phyloP scores from a whole-genome alignment of 2,329 filamentous ascomycete species.

The Herpotrichia juniperi region DNA sequence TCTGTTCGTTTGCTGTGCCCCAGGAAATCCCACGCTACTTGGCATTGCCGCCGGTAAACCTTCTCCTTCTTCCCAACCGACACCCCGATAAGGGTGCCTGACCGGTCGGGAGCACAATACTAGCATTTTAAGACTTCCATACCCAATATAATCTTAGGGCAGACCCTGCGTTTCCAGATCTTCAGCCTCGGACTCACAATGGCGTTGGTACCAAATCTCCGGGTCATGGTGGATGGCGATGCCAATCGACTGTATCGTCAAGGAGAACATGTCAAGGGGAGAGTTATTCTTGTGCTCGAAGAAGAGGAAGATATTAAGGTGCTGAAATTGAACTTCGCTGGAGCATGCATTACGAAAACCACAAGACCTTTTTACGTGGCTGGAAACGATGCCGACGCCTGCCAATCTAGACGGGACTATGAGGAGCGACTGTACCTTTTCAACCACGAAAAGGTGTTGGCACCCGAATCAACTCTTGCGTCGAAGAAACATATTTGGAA shows the following conservation, averaged over 20 bases:
- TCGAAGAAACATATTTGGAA: conserved; percentile 39
- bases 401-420: conserved; percentile 24
- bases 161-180: conserved; percentile 35
- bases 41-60: conserved; percentile 37
- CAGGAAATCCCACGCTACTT: conserved; percentile 35
- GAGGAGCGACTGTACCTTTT: conserved; percentile 39
- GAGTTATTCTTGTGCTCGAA: conserved; percentile 33
- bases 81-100: conserved; percentile 35
- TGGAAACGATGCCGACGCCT: conserved; percentile 18
- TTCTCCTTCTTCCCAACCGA: conserved; percentile 32
- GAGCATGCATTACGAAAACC: conserved; percentile 40
- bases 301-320: conserved; percentile 33
- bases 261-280: conserved; percentile 43
- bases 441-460: conserved; percentile 30
- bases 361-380: conserved; percentile 30
- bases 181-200: conserved; percentile 23
- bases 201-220: conserved; percentile 28
- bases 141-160: conserved; percentile 22
- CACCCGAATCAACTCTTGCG: conserved; percentile 21
- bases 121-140: neutral
- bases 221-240: conserved; percentile 40
- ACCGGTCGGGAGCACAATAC: neutral
- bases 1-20: conserved; percentile 30
- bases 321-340: conserved; percentile 37
- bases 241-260: conserved; percentile 32